Evolutionary conservation across 768 basidiomycete species (phyloP).

Genomic region (Tylopilus plumbeoviolaceoides): DNA sequence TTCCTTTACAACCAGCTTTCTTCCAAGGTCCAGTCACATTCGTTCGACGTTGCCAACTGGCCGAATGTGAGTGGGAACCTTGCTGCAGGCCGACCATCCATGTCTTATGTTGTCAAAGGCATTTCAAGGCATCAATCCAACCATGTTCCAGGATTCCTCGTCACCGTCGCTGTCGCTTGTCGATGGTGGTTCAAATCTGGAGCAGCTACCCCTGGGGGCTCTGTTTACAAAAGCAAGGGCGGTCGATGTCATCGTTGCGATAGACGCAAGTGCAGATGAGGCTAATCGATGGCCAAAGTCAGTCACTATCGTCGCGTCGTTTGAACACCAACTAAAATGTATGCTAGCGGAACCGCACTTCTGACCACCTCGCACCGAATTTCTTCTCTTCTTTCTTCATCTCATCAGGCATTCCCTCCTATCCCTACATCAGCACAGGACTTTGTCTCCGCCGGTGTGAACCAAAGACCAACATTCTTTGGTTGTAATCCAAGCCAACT

Average conservation of each 20-base stretch:
- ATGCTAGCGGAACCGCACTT: conserved; percentile 50
- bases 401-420: conserved; percentile 62
- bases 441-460: conserved; percentile 60
- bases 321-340: background rate
- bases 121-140: conserved; percentile 46
- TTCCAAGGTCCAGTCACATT: conserved; percentile 44
- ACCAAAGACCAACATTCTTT: conserved; percentile 71
- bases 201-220: conserved; percentile 69
- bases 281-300: conserved; percentile 67
- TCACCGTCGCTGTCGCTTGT: conserved; percentile 57
- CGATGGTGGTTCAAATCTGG: conserved; percentile 66
- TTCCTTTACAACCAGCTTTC: conserved; percentile 47
- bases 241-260: conserved; percentile 71
- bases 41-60: conserved; percentile 65
- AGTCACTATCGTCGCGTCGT: conserved; percentile 13
- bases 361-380: conserved; percentile 43
- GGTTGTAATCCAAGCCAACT: conserved; percentile 57
- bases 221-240: conserved; percentile 64
- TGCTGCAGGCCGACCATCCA: background rate
- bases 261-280: conserved; percentile 64
- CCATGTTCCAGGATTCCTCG: conserved; percentile 51
- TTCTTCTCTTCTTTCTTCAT: conserved; percentile 38
- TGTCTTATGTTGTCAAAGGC: conserved; percentile 30
- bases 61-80: conserved; percentile 41
- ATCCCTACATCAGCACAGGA: conserved; percentile 48